Conservation (phyloP, 345 rosid genomes). For the Melaleuca alternifolia region DNA sequence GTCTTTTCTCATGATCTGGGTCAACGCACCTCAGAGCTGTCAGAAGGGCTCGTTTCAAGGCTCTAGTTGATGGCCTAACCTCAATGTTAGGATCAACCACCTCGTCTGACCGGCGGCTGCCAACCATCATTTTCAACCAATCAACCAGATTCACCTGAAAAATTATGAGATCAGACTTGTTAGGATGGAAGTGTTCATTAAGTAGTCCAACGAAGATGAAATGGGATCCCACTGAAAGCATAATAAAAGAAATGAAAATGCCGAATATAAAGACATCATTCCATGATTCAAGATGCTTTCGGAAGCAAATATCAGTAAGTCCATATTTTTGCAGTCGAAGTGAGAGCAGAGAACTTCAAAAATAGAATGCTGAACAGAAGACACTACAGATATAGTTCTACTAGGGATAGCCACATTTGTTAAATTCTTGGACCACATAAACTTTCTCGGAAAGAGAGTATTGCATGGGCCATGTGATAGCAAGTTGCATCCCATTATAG, state of each 20-base stretch:
- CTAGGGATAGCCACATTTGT: neutral
- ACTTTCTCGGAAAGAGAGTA: neutral
- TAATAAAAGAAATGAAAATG: neutral
- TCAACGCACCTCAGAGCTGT: conserved; percentile 97
- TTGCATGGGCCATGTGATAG: neutral
- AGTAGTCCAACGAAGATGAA: neutral
- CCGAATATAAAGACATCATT: neutral
- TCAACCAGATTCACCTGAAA: conserved; percentile 90
- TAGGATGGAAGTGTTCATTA: neutral
- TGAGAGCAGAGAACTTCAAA: neutral
- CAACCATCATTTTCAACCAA: conserved; percentile 99
- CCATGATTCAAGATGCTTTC: neutral
- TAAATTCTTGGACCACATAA: neutral
- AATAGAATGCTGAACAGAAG: neutral
- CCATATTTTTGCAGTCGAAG: neutral
- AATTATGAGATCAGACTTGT: neutral
- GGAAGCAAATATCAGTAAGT: neutral
- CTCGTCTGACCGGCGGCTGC: conserved; percentile 84
- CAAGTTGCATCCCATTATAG: neutral
- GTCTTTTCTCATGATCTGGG: conserved; percentile 86
- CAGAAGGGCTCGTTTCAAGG: conserved; percentile 77
- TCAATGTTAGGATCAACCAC: conserved; percentile 88
- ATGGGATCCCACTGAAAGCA: neutral
- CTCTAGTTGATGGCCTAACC: conserved; percentile 77
- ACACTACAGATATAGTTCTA: neutral